phyloP scores from a whole-genome alignment of 2,329 filamentous ascomycete genomes.

The Claviceps purpurea region DNA sequence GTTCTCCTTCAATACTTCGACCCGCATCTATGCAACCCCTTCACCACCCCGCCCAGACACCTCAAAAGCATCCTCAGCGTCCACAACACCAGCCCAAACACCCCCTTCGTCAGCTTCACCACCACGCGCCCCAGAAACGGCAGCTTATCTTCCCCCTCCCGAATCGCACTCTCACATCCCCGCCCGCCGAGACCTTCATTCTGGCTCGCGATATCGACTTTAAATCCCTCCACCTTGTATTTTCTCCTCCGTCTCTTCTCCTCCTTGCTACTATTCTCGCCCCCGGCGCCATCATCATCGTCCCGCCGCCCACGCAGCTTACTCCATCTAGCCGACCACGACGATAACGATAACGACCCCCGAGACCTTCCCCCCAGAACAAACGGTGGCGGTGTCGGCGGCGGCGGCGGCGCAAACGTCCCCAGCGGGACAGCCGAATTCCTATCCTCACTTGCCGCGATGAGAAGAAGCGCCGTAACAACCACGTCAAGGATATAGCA shows the following conservation, averaged over 20 bases:
- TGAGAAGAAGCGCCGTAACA: conserved; percentile 45
- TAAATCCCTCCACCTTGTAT: conserved; percentile 40
- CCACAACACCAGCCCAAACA: conserved; percentile 48
- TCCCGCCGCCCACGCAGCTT: conserved; percentile 15
- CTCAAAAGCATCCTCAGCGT: conserved; percentile 41
- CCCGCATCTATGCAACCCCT: conserved; percentile 35
- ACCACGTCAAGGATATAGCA: conserved; percentile 52
- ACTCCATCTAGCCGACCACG: conserved; percentile 15
- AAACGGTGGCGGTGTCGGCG: conserved; percentile 11
- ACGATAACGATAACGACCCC: neutral
- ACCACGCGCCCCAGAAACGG: conserved; percentile 35
- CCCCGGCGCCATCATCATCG: conserved; percentile 7
- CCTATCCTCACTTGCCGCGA: conserved; percentile 43
- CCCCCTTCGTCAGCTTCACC: conserved; percentile 36
- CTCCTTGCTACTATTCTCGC: conserved; percentile 7
- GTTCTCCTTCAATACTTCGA: conserved; percentile 20
- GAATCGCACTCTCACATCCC: conserved; percentile 24
- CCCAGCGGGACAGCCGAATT: conserved; percentile 29
- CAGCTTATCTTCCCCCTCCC: conserved; percentile 27
- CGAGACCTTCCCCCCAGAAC: conserved; percentile 6
- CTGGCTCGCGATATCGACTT: conserved; percentile 51
- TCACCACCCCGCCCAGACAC: conserved; percentile 35
- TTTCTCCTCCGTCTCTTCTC: conserved; percentile 16
- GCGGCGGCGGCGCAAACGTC: conserved; percentile 46
- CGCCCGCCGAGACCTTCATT: conserved; percentile 27